Base-by-base conservation (phyloP, 2,329 filamentous ascomycete species). In the Penicillium sp. region DNA sequence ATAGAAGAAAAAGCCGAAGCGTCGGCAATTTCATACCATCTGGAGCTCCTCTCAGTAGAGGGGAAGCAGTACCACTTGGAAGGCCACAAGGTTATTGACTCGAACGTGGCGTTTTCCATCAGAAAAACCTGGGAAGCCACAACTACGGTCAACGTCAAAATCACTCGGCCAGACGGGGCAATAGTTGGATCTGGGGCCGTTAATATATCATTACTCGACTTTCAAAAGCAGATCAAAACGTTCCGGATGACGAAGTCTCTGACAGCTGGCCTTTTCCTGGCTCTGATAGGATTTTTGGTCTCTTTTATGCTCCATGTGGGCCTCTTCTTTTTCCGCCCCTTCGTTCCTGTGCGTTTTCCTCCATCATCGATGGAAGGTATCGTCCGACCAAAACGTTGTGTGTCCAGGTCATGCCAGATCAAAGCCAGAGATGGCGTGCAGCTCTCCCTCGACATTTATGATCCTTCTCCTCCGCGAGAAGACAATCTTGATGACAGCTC, bases 61-160 rank as follows among this genome's bases (percentile, higher is more conserved):
- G 31, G 31, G 3, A 26, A 28, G n/a, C 27, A 44, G 23, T 27
- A 35, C 20, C 16, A 20, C 27, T 48, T n/a, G 39, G 23, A 53
- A 44, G 35, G 51, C 13, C 11, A 43, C n/a, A 36, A 42, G 42
- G 3, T 51, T 2, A 40, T 57, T 18, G 37, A 47, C 32, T 35
- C 45, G 1, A 28, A 13, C 9, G 32, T 46, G 10, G 39, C 51
- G 4, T 48, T 56, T 14, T 52, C 47, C 1, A 11, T 42, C n/a
- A 37, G 39, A 9, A 46, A 46, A 16, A 47, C 51, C 7, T 56
- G 54, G 55, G 28, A 50, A 28, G 49, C 47, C 18, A 56, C 51
- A 26, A 55, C 51, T 6, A 49, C 46, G 1, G 36, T 56, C 8
- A 47, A 51, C 14, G 20, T 50, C 20, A 39, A n/a, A n/a, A 42